phyloP scores from a whole-genome alignment of 352 stramenopile genomes.

The Phytophthora tentaculata region DNA sequence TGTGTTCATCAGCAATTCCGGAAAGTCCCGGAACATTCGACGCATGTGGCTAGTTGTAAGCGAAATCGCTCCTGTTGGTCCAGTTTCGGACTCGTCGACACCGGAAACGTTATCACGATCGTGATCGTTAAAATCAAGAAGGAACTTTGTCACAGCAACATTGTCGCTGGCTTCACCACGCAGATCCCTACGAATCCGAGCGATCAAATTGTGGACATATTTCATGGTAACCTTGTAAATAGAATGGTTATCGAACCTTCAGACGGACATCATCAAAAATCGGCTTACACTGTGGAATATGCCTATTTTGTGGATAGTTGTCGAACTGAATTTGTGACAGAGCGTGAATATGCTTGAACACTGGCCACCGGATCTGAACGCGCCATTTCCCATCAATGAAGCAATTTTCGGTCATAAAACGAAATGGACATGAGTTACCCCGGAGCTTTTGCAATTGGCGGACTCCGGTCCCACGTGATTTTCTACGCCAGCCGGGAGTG shows the following conservation, averaged over 20 bases:
- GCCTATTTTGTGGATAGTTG: neutral
- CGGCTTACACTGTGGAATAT: neutral
- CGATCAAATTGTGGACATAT: neutral
- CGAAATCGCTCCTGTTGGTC: neutral
- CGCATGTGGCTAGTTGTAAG: neutral
- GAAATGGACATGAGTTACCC: neutral
- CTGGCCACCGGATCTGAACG: neutral
- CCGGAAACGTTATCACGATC: neutral
- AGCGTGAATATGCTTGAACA: neutral
- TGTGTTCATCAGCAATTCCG: neutral
- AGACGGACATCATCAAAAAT: neutral
- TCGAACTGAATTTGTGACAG: neutral
- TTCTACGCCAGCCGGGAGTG: neutral
- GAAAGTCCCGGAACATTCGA: neutral
- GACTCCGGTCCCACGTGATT: neutral
- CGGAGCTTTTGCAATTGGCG: neutral
- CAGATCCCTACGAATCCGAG: neutral
- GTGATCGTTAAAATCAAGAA: neutral
- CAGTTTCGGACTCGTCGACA: neutral
- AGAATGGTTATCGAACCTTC: neutral
- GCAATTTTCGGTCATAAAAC: neutral
- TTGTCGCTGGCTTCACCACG: neutral
- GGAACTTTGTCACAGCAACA: neutral
- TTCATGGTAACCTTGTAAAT: neutral
- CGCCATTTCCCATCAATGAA: neutral